phyloP scores from a whole-genome alignment of 768 basidiomycete genomes.

The Termitomyces sp. region DNA sequence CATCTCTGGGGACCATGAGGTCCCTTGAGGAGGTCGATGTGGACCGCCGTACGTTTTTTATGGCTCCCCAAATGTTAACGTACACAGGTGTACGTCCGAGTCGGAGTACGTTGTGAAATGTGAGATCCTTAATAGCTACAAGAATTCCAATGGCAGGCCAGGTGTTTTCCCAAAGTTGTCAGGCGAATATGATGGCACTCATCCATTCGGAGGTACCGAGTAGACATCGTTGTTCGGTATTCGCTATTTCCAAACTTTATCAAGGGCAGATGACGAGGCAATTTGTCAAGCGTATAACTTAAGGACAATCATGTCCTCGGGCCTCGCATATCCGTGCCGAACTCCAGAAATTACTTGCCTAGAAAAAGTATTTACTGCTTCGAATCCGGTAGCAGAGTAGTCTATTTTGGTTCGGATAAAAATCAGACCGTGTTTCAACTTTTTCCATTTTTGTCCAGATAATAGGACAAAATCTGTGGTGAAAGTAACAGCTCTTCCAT shows the following conservation, averaged over 20 bases:
- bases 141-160: neutral
- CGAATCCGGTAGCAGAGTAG: no score
- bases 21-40: neutral
- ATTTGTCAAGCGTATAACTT: no score
- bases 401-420: no score
- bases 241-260: neutral
- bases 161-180: neutral
- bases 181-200: neutral
- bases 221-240: neutral
- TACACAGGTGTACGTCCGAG: neutral
- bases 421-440: no score
- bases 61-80: neutral
- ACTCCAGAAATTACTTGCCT: no score
- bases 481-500: no score
- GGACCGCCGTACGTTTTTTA: neutral
- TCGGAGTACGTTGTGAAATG: neutral
- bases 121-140: neutral
- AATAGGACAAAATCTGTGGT: no score
- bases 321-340: neutral
- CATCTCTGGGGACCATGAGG: neutral
- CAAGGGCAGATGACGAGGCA: no score
- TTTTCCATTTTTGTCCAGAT: no score
- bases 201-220: neutral
- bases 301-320: neutral
- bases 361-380: no score